A percentile compares a stretch with the other conserved stretches of the same genome.
These are phyloP conservation scores for Aphanomyces astaci DNA, from an alignment of 352 stramenopile species.

Conservation along the genomic window DNA sequence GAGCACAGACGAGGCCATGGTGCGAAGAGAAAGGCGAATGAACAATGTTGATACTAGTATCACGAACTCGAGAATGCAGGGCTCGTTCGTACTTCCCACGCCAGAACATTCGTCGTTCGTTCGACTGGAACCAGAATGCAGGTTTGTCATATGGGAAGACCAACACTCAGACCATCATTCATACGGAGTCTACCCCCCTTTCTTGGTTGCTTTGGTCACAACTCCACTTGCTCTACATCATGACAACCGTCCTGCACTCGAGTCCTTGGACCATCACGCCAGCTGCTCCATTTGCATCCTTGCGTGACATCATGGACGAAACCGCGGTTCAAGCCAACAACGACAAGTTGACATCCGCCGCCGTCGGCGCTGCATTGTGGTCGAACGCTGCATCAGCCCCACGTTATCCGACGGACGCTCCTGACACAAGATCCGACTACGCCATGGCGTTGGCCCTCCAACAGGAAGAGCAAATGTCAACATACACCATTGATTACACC, in stretches of 20 bases:
- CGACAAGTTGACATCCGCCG: no score
- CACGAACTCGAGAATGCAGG: not conserved
- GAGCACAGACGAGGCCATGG: not conserved
- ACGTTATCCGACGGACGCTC: not conserved
- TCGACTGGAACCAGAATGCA: not conserved
- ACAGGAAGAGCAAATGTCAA: not conserved
- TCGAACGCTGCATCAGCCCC: no score
- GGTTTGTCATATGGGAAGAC: not conserved
- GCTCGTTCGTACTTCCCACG: no score
- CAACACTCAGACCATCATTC: not conserved
- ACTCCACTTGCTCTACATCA: not conserved
- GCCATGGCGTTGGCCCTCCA: slow-evolving; percentile 16
- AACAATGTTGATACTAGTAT: not conserved
- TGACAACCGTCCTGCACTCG: not conserved
- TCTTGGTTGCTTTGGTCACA: not conserved
- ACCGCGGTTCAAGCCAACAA: not conserved
- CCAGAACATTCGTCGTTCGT: no score
- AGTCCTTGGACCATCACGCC: not conserved
- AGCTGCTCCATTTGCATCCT: not conserved
- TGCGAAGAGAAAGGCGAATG: not conserved
- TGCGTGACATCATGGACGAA: not conserved
- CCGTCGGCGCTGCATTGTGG: no score
- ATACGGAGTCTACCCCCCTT: not conserved
- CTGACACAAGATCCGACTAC: slow-evolving; percentile 6
- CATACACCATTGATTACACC: slow-evolving; percentile 16